Evolutionary conservation across 2,329 filamentous ascomycete genomes (phyloP).

Genomic region (Phaeosphaeria sp.): DNA sequence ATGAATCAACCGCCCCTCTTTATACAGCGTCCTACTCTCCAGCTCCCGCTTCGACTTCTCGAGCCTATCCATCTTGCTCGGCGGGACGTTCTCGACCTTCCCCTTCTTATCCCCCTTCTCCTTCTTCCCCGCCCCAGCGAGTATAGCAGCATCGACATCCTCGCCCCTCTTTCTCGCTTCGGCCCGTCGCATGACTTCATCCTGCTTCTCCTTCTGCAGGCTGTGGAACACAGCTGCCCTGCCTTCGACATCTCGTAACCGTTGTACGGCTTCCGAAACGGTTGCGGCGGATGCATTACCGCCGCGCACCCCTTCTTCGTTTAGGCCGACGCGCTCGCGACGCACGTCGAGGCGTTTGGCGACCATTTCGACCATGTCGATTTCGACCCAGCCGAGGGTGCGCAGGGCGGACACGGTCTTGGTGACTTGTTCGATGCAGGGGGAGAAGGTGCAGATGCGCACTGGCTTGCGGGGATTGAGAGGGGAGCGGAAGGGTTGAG

Average conservation of each 20-base stretch:
- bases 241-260: slow-evolving; percentile 75
- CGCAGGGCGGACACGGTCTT: slow-evolving; percentile 83
- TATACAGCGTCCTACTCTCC: slow-evolving; percentile 59
- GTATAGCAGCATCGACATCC: slow-evolving; percentile 4
- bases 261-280: slow-evolving; percentile 78
- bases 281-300: slow-evolving; percentile 73
- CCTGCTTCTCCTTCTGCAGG: slow-evolving; percentile 47
- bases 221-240: slow-evolving; percentile 71
- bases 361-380: slow-evolving; percentile 89
- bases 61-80: slow-evolving; percentile 39
- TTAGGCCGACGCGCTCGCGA: slow-evolving; percentile 79
- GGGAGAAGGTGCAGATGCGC: slow-evolving; percentile 92
- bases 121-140: slow-evolving; percentile 8
- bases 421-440: slow-evolving; percentile 95
- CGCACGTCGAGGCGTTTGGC: slow-evolving; percentile 81
- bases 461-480: slow-evolving; percentile 76
- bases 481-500: slow-evolving; percentile 52
- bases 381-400: slow-evolving; percentile 84
- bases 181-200: slow-evolving; percentile 53
- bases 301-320: slow-evolving; percentile 70
- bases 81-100: slow-evolving; percentile 26
- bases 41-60: slow-evolving; percentile 36
- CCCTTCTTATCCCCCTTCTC: slow-evolving; percentile 25
- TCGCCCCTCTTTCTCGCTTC: slow-evolving; percentile 41
- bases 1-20: slow-evolving; percentile 79